phyloP scores from a whole-genome alignment of 2,329 filamentous ascomycete species.

The Waltergamsia citrina region DNA sequence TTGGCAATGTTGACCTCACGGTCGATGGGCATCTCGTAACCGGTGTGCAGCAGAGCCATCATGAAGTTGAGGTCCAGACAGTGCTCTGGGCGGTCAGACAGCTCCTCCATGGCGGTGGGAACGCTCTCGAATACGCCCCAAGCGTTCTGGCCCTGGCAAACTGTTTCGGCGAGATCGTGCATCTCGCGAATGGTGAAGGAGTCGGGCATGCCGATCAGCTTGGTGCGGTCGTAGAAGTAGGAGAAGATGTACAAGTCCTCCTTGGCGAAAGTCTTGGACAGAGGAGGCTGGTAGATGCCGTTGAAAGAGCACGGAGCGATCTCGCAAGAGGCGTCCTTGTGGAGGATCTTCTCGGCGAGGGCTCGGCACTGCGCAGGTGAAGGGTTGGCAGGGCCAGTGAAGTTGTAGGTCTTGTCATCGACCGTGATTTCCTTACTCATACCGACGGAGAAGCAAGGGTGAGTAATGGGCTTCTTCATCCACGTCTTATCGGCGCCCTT shows the following conservation, averaged over 20 bases:
- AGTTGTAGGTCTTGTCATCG: slow-evolving; percentile 60
- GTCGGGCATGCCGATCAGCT: slow-evolving; percentile 95
- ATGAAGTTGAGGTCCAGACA: slow-evolving; percentile 97
- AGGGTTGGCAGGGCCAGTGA: slow-evolving; percentile 71
- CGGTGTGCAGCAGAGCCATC: slow-evolving; percentile 83
- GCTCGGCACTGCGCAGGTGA: slow-evolving; percentile 81
- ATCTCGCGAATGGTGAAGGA: slow-evolving; percentile 89
- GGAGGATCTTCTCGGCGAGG: slow-evolving; percentile 80
- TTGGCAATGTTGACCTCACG: slow-evolving; percentile 96
- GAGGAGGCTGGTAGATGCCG: slow-evolving; percentile 85
- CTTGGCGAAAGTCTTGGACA: slow-evolving; percentile 82
- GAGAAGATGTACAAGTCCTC: slow-evolving; percentile 96
- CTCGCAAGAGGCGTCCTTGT: slow-evolving; percentile 75
- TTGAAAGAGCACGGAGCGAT: slow-evolving; percentile 97
- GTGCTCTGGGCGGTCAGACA: slow-evolving; percentile 75
- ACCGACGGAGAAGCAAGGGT: slow-evolving; percentile 80
- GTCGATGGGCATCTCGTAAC: slow-evolving; percentile 96
- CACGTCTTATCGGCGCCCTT: slow-evolving; percentile 52
- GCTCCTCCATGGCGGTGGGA: slow-evolving; percentile 69
- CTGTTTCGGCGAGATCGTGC: slow-evolving; percentile 72
- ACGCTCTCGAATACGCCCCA: slow-evolving; percentile 79
- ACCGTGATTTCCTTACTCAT: slow-evolving; percentile 68
- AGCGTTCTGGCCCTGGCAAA: slow-evolving; percentile 66
- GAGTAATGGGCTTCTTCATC: slow-evolving; percentile 61
- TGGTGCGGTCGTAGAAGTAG: slow-evolving; percentile 94